Conservation (phyloP, 331 rosid species). For the Prunus yedoensis region DNA sequence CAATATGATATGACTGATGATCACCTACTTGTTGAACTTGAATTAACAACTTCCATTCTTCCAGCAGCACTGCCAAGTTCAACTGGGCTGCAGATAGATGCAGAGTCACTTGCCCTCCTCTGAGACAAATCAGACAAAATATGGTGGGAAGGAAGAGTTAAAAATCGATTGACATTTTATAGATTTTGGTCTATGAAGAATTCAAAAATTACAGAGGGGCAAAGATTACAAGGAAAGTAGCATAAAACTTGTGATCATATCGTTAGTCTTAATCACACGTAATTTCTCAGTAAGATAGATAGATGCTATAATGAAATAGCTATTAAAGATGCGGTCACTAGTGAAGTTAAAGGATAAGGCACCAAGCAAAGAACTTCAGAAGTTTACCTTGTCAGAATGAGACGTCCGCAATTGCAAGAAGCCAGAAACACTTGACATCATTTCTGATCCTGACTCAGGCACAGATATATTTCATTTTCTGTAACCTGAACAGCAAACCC, state of each 20-base stretch:
- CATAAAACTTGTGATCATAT: not conserved
- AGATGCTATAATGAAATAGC: not conserved
- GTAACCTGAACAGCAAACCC: conserved; percentile 43
- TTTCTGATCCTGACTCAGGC: conserved; percentile 46
- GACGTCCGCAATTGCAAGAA: conserved; percentile 33
- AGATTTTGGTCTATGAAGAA: not conserved
- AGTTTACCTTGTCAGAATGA: conserved; percentile 51
- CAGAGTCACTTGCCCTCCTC: conserved; percentile 45
- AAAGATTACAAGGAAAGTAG: not conserved
- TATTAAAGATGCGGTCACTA: conserved; percentile 3
- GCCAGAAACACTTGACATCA: conserved; percentile 45
- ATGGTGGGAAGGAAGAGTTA: conserved; percentile 18
- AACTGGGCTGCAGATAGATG: conserved; percentile 34
- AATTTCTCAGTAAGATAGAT: not conserved
- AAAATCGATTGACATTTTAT: conserved; percentile 1
- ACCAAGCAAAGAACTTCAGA: conserved; percentile 19
- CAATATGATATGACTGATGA: conserved; percentile 10
- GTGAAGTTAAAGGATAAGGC: conserved; percentile 5
- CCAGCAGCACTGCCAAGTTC: conserved; percentile 45
- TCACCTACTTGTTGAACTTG: conserved; percentile 57
- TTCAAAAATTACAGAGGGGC: not conserved
- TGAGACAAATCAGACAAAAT: conserved; percentile 38
- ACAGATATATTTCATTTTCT: conserved; percentile 45
- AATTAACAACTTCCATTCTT: conserved; percentile 42
- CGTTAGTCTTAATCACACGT: not conserved